Evolutionary conservation across 352 stramenopile species (phyloP), one percentile per base, ranked within the genome.

Genomic region (Phytophthora tentaculata): DNA sequence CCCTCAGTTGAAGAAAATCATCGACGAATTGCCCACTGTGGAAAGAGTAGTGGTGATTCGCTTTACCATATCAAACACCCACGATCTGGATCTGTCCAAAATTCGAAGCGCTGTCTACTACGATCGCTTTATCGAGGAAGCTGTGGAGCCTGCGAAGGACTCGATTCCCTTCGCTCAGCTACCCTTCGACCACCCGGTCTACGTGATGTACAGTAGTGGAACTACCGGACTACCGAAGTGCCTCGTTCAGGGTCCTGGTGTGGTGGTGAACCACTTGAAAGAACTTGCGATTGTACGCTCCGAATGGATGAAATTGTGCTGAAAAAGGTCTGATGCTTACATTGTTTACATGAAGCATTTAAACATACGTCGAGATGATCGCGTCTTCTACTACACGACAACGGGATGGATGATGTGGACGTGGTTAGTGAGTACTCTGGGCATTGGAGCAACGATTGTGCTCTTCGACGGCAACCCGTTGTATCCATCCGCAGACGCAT

Each of bases 401-500:
- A 94, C 86, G 2, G 86, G 81, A 5, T 92, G 85, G 87, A 96
- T 96, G 88, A 96, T 96, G 88, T 96, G 88, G 88, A 95, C 95
- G 60, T 96, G 88, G 88, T 71, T 93, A 54, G 81, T 91, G 29
- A 91, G 83, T 44, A 81, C 67, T 5, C 80, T 96, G 12, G 80
- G 84, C 17, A 73, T 87, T 59, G 84, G 86, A 26, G 83, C 86
- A 26, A 90, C 86, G 7, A 60, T 96, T 48, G 86, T 96, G 14
- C 64, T 92, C 26, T 95, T 90, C 20, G 86, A 94, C 39, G 86
- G 86, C 35, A 92, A 94, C 52, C 82, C 84, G 45, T 58, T 91
- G 61, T 92, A 90, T 54, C 82, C 82, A 39, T 81, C 73, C 14
- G 69, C 77, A 13, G 64, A 73, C 4, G 63, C 78, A 23, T 59